A percentile compares a stretch with the other conserved stretches of the same genome.
Evolutionary conservation across 306 rosid genomes (phyloP).

Genomic region (Lotus japonicus): DNA sequence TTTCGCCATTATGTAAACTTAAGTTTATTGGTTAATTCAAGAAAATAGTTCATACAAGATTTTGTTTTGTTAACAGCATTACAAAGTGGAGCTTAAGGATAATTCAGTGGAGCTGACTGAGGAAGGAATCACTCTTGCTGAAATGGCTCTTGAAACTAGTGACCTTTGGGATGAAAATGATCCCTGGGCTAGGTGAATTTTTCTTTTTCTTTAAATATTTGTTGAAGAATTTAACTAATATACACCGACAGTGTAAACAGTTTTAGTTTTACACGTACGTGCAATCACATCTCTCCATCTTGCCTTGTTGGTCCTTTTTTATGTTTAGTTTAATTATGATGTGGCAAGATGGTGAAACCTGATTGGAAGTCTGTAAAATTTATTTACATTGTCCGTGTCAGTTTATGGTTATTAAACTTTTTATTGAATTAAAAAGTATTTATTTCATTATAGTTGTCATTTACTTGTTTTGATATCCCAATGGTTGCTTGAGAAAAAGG

Average conservation of each 20-base stretch:
- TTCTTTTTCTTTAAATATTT: slow-evolving; percentile 12
- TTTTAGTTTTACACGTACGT: too few species aligned
- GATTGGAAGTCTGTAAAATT: too few species aligned
- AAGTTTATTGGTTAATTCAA: slow-evolving; percentile 7
- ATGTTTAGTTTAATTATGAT: too few species aligned
- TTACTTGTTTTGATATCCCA: slow-evolving; percentile 17
- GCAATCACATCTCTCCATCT: too few species aligned
- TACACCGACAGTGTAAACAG: too few species aligned
- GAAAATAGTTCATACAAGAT: slow-evolving; percentile 5
- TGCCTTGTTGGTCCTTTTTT: too few species aligned
- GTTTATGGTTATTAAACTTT: not conserved
- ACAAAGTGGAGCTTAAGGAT: slow-evolving; percentile 84
- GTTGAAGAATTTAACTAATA: not conserved
- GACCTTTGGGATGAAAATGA: slow-evolving; percentile 99
- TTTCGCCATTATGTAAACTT: slow-evolving; percentile 11
- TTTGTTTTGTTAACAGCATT: slow-evolving; percentile 61
- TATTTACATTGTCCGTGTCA: too few species aligned
- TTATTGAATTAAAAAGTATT: slow-evolving; percentile 14
- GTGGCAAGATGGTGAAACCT: too few species aligned
- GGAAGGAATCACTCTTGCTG: slow-evolving; percentile 95
- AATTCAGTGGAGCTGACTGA: slow-evolving; percentile 91
- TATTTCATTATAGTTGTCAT: slow-evolving; percentile 3
- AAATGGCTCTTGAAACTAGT: slow-evolving; percentile 86
- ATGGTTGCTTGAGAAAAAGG: slow-evolving; percentile 1
- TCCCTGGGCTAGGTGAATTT: slow-evolving; percentile 89